These are phyloP conservation scores for Cyclotella kingstonii DNA, from an alignment of 108 stramenopile species.

Conservation along the genomic window DNA sequence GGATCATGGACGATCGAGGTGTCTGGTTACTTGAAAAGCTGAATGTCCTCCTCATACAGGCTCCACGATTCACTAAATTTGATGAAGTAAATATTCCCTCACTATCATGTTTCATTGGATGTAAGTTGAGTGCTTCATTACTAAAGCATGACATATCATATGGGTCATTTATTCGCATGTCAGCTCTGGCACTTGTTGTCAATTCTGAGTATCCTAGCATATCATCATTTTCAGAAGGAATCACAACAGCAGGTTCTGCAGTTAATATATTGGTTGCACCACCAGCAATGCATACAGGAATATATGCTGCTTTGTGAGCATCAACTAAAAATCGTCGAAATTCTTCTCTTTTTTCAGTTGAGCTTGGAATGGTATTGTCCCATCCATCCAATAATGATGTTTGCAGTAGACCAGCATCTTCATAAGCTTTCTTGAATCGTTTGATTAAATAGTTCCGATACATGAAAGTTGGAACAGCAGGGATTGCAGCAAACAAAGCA, in stretches of 20 bases:
- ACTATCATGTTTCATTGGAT: not conserved
- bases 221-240: conserved; percentile 54
- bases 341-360: conserved; percentile 67
- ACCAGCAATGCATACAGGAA: conserved; percentile 86
- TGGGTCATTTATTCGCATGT: not conserved
- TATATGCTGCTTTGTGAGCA: conserved; percentile 87
- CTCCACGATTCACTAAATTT: conserved; percentile 16
- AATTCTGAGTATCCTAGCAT: conserved; percentile 41
- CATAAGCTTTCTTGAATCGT: conserved; percentile 60
- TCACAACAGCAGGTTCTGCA: conserved; percentile 74
- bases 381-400: conserved; percentile 81
- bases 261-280: conserved; percentile 59
- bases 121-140: conserved; percentile 3
- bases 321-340: conserved; percentile 82
- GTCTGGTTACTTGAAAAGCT: conserved; percentile 6
- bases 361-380: conserved; percentile 62
- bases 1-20: not conserved
- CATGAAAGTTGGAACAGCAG: conserved; percentile 62
- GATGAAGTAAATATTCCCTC: not conserved
- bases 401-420: conserved; percentile 80
- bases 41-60: conserved; percentile 28
- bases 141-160: conserved; percentile 18
- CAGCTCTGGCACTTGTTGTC: not conserved
- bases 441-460: conserved; percentile 53
- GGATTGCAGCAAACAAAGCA: conserved; percentile 60